Evolutionary conservation across 441 rosid species (phyloP).

Genomic region (Pelargonium citronellum): DNA sequence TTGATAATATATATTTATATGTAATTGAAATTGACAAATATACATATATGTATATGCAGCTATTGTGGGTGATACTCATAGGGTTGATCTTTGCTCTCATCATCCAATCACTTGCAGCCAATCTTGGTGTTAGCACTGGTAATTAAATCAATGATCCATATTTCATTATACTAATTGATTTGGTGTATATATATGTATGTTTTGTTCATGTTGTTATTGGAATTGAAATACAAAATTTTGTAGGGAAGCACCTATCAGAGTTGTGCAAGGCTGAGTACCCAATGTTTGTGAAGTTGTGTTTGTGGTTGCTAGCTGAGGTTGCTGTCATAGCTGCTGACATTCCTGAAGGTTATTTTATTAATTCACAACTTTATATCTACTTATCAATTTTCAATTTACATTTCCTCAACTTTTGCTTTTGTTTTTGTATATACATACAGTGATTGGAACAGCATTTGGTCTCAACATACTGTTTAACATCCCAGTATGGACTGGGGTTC

Average conservation of each 20-base stretch:
- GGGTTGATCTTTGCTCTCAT: constrained; percentile 56
- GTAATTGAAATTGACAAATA: no score
- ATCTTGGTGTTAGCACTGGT: constrained; percentile 67
- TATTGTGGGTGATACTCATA: constrained; percentile 51
- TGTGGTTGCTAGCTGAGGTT: constrained; percentile 57
- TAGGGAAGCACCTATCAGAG: constrained; percentile 57
- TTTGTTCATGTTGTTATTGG: neutral
- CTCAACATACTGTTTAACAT: constrained; percentile 47
- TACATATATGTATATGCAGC: constrained; percentile 25
- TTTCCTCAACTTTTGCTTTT: neutral
- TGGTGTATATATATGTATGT: neutral
- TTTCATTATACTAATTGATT: no score
- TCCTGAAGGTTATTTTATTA: constrained; percentile 47
- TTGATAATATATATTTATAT: no score
- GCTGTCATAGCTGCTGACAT: constrained; percentile 68
- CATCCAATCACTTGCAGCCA: constrained; percentile 58
- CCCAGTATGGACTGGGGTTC: constrained; percentile 58
- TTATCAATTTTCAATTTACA: neutral
- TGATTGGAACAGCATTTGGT: constrained; percentile 66
- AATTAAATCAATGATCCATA: constrained; percentile 5
- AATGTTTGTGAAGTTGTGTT: constrained; percentile 35
- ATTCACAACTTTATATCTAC: no score
- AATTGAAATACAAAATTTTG: neutral
- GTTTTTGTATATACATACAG: constrained; percentile 22
- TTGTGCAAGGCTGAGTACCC: constrained; percentile 60